Base-by-base conservation (phyloP, 805 yeast species). In the Wickerhamiella alocasiicola region DNA sequence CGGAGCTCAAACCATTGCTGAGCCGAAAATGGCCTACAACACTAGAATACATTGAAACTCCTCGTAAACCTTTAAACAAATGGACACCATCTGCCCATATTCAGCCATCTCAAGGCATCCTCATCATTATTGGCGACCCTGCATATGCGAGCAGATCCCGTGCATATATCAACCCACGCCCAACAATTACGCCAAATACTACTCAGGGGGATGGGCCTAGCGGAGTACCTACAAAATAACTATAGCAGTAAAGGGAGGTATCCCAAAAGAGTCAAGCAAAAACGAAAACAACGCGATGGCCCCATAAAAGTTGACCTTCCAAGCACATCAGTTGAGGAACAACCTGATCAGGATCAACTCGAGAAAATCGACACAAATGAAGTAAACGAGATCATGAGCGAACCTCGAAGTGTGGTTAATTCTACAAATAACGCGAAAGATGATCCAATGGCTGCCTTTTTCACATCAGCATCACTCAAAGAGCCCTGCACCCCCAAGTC, bases 141-240 rank as follows among this genome's bases (percentile, higher is more conserved):
- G 25, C 9, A n/a, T 26, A 19, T 16, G 19, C 18, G 9, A 19
- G 23, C 24, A 25, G 31, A 15, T 26, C 18, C 15, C 31, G n/a
- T 18, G 30, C 31, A 26, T 23, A 33, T 29, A n/a, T n/a, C n/a
- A n/a, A n/a, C n/a, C n/a, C n/a, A n/a, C n/a, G n/a, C n/a, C n/a
- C n/a, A n/a, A n/a, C n/a, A n/a, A n/a, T n/a, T n/a, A n/a, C n/a
- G n/a, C n/a, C n/a, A n/a, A n/a, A n/a, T n/a, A n/a, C n/a, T n/a
- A n/a, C n/a, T n/a, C n/a, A n/a, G n/a, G n/a, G 25, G 16, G 17
- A 67, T 67, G 72, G 66, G 72, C 2, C 50, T 71, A 24, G 62
- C 70, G 31, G 70, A 65, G 37, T 71, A 71, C 45, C 54, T 72
- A 30, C 58, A 66, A 6, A 62, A 66, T 46, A 65, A 65, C 27